phyloP scores from a whole-genome alignment of 352 stramenopile species.

The Globisporangium lucens region DNA sequence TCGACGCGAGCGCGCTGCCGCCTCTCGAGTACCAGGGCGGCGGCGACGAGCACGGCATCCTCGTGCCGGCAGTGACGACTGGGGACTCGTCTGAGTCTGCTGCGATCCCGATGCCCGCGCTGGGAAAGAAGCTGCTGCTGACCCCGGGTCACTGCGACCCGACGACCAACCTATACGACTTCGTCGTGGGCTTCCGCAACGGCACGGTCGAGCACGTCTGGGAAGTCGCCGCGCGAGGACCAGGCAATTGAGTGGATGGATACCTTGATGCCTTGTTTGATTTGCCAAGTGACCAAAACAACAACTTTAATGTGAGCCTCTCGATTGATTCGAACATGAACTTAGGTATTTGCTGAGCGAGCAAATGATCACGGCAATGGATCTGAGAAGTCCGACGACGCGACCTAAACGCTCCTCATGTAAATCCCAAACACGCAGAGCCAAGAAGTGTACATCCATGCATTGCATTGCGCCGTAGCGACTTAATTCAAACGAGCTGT shows the following conservation, averaged over 20 bases:
- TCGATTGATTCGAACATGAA: too few species aligned
- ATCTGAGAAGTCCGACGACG: too few species aligned
- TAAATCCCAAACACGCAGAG: not conserved
- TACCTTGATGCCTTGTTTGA: too few species aligned
- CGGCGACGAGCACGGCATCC: constrained; percentile 68
- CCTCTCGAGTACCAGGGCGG: constrained; percentile 53
- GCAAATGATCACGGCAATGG: too few species aligned
- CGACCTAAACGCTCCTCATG: too few species aligned
- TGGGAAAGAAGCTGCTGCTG: constrained; percentile 59
- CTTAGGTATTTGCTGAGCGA: too few species aligned
- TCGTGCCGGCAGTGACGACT: constrained; percentile 22
- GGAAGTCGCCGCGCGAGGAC: constrained; percentile 50
- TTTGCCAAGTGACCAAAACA: not conserved
- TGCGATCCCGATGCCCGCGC: constrained; percentile 36
- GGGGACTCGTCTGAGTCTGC: not conserved
- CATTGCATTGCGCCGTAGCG: constrained; percentile 1
- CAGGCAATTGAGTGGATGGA: constrained; percentile 39
- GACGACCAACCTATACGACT: constrained; percentile 79
- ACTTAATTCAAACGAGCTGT: constrained; percentile 4
- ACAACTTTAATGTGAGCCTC: too few species aligned
- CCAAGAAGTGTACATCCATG: constrained; percentile 9
- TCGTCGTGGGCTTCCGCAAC: constrained; percentile 55
- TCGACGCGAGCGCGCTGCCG: constrained; percentile 33
- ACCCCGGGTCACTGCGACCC: constrained; percentile 69
- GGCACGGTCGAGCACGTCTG: constrained; percentile 51